Base-by-base conservation (phyloP, 2,329 filamentous ascomycete species). In the Penicillium psychrosexuale region DNA sequence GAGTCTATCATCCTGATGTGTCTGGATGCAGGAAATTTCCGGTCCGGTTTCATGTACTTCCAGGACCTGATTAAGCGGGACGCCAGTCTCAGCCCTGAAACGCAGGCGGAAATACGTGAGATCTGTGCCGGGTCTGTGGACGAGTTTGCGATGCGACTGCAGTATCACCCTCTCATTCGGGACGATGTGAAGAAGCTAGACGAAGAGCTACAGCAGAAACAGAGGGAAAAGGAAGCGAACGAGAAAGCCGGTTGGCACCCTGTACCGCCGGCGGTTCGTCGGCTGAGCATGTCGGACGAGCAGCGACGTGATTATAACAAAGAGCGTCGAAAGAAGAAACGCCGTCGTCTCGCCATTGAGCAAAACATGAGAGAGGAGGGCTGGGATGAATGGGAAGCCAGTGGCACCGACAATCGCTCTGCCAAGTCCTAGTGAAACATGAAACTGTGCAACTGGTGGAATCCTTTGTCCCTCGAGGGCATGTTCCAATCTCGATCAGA, bases 1-100 rank as follows among this genome's bases (percentile, higher is more conserved):
- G 84, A 88, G 61, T 76, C 80, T 5, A 72, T 88, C 11, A 80
- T 88, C 15, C 67, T 84, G 12, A 76, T 84, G 40, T 88, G 84
- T 63, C 61, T 83, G 5, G 69, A 74, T 8, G 58, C 64, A 8
- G 64, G 61, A 6, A 73, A 71, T 42, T 74, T 68, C 56, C 60
- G 65, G 47, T 72, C 72, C 5, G 73, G 68, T 1, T 70, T 68
- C 55, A 69, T 69, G 59, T 77, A 76, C 57, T 63, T 74, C 46
- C 56, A 69, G 39, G 74, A 77, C 50, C 61, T 76, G 52, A 53
- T 65, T 8, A 65, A 67, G 36, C 68, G 69, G 13, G 67, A 66
- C 4, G 67, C 66, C 43, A 43, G 46, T 3, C 55, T 72, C 42
- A 64, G 61, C n/a, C 58, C 60, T 19, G 60, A 61, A 13, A 61